Conservation (phyloP, 208 protist species). For the Balamuthia mandrillaris region DNA sequence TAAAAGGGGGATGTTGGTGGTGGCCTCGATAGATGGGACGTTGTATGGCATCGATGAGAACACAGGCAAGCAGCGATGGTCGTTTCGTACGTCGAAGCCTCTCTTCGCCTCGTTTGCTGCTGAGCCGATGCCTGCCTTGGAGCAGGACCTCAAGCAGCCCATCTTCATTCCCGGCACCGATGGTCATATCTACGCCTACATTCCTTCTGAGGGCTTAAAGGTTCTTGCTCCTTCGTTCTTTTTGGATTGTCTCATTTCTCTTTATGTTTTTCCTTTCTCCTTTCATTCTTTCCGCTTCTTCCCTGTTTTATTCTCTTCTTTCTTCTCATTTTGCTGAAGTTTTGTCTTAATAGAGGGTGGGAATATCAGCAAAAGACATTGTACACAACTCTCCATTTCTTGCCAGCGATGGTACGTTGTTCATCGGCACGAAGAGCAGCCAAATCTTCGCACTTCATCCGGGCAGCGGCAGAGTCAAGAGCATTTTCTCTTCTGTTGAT, state of each 20-base stretch:
- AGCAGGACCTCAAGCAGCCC: background rate
- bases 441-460: background rate
- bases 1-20: background rate
- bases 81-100: background rate
- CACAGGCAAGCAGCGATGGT: constrained; percentile 4
- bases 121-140: background rate
- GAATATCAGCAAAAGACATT: background rate
- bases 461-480: background rate
- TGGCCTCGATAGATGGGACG: background rate
- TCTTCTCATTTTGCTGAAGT: background rate
- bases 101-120: background rate
- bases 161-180: background rate
- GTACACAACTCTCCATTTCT: constrained; percentile 8
- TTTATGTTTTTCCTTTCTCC: background rate
- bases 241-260: background rate
- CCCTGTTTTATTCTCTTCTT: background rate
- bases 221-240: background rate
- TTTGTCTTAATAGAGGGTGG: too few species aligned
- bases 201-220: background rate
- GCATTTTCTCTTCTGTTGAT: background rate
- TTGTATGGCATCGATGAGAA: background rate
- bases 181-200: background rate
- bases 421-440: constrained; percentile 7
- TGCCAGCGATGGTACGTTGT: background rate
- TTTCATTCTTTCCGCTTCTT: background rate